Conservation (phyloP, 768 basidiomycete species). For the Calocera viscosa region DNA sequence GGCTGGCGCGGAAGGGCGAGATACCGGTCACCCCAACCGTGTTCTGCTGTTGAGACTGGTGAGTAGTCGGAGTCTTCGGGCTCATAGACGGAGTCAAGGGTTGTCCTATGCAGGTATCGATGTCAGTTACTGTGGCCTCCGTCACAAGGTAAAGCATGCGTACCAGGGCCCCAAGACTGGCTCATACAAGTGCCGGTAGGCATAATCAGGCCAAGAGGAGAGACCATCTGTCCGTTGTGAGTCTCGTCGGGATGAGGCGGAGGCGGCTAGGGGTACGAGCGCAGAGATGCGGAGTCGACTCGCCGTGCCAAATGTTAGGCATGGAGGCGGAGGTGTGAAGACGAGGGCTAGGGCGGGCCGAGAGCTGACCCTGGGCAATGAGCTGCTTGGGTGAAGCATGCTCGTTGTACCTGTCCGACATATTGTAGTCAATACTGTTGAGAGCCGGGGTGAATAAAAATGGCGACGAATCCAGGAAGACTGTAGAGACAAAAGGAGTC, state of each 20-base stretch:
- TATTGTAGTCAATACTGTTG: background rate
- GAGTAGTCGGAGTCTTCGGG: background rate
- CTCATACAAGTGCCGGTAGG: background rate
- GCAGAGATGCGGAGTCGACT: background rate
- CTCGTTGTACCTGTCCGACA: background rate
- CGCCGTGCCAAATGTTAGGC: background rate
- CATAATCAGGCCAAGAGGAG: background rate
- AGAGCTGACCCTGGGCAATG: background rate
- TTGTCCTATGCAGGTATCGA: background rate
- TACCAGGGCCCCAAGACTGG: background rate
- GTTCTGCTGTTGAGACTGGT: background rate
- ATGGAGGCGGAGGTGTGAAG: conserved; percentile 1
- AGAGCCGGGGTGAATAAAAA: background rate
- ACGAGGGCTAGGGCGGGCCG: background rate
- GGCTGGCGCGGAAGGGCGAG: background rate
- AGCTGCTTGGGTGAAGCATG: background rate
- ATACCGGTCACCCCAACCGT: background rate
- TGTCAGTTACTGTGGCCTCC: background rate
- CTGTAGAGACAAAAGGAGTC: background rate
- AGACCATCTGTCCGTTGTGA: background rate
- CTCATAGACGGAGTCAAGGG: background rate
- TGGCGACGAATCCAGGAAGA: background rate
- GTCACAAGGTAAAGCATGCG: background rate
- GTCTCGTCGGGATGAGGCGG: background rate
- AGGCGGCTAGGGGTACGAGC: background rate